Conservation (phyloP, 2,329 filamentous ascomycete species). For the Orbilia brochopaga region DNA sequence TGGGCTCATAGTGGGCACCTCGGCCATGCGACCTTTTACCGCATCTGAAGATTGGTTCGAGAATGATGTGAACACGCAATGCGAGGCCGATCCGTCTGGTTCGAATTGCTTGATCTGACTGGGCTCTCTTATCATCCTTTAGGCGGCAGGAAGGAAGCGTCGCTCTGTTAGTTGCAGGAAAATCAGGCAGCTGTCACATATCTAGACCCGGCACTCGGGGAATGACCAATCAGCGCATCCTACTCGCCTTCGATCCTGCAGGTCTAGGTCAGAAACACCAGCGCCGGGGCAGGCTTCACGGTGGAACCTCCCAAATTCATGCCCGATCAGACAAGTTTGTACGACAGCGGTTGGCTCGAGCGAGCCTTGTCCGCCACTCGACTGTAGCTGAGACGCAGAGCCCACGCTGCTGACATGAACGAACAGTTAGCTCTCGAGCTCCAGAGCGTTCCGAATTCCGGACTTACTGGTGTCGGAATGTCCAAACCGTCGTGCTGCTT, state of each 20-base stretch:
- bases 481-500: conserved; percentile 11
- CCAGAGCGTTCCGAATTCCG: background rate
- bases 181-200: conserved; percentile 50
- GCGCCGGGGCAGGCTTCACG: conserved; percentile 27
- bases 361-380: conserved; percentile 1
- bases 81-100: conserved; percentile 19
- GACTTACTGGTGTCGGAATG: conserved; percentile 29
- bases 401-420: background rate
- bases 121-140: conserved; percentile 44
- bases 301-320: conserved; percentile 49
- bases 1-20: background rate
- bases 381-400: conserved; percentile 5
- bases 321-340: conserved; percentile 9
- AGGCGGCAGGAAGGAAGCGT: conserved; percentile 47
- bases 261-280: conserved; percentile 40
- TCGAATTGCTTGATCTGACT: conserved; percentile 46
- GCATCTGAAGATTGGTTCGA: conserved; percentile 32
- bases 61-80: conserved; percentile 31
- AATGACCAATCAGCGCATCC: conserved; percentile 29
- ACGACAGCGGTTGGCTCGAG: background rate
- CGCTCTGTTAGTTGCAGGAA: conserved; percentile 1
- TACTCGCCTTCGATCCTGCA: conserved; percentile 18
- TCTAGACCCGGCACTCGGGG: conserved; percentile 40
- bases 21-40: conserved; percentile 42
- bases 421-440: background rate